These are phyloP conservation scores for Kodamaea fungicola DNA, from an alignment of 1,139 yeast species.

Conservation along the genomic window DNA sequence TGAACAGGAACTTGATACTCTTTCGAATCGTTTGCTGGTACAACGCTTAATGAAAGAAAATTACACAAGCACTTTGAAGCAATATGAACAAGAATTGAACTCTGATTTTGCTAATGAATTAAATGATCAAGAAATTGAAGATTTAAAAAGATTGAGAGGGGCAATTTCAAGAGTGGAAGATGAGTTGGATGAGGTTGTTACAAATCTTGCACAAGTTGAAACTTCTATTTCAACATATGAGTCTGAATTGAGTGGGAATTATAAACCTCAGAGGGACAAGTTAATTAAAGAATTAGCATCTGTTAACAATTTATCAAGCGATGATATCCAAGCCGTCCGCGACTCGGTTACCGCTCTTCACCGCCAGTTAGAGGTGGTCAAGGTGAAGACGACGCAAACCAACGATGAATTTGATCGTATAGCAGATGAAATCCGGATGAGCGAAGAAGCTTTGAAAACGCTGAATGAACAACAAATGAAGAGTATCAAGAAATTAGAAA, in stretches of 20 bases:
- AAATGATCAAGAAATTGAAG: conserved; percentile 32
- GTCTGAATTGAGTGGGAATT: conserved; percentile 57
- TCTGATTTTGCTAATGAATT: conserved; percentile 56
- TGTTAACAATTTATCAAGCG: conserved; percentile 14
- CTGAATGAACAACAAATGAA: conserved; percentile 57
- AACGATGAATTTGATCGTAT: conserved; percentile 23
- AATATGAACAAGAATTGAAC: conserved; percentile 48
- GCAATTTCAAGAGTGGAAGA: conserved; percentile 41
- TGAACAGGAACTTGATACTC: conserved; percentile 40
- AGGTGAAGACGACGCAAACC: conserved; percentile 16
- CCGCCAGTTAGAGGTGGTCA: conserved; percentile 21
- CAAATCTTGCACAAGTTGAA: conserved; percentile 47
- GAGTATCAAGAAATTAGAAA: conserved; percentile 56
- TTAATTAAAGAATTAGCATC: conserved; percentile 31
- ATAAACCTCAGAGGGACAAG: conserved; percentile 29
- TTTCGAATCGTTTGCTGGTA: conserved; percentile 19
- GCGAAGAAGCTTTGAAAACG: conserved; percentile 42
- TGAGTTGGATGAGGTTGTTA: conserved; percentile 40
- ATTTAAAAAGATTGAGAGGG: conserved; percentile 35
- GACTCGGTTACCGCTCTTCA: conserved; percentile 21
- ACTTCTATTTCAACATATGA: conserved; percentile 48
- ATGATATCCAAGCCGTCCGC: conserved; percentile 36
- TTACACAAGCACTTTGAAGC: conserved; percentile 28
- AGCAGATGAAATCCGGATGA: conserved; percentile 29
- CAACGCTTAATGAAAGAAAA: conserved; percentile 23